Evolutionary conservation across 2,329 filamentous ascomycete species (phyloP).

Genomic region (Trichophyton equinum): DNA sequence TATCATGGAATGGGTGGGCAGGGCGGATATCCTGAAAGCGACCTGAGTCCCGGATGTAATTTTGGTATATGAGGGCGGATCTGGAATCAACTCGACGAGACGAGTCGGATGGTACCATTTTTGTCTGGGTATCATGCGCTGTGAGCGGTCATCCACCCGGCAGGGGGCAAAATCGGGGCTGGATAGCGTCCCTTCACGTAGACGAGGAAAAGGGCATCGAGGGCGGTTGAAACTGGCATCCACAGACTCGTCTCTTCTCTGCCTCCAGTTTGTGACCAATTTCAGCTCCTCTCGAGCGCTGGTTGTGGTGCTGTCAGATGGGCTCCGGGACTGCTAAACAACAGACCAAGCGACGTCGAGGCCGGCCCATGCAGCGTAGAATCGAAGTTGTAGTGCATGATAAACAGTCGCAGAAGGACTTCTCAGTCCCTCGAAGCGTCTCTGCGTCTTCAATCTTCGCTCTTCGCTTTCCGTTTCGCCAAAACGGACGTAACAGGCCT

Average conservation of each 20-base stretch:
- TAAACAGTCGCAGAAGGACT: background rate
- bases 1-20: background rate
- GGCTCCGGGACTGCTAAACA: background rate
- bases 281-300: background rate
- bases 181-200: background rate
- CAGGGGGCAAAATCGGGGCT: background rate
- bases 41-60: constrained; percentile 8
- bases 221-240: background rate
- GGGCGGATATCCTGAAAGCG: background rate
- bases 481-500: background rate
- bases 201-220: background rate
- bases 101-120: constrained; percentile 6
- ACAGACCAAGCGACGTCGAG: background rate
- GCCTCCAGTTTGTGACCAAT: background rate
- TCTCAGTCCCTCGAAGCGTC: background rate
- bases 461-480: background rate
- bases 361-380: background rate
- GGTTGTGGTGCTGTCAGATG: background rate
- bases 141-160: background rate
- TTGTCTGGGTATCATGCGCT: background rate
- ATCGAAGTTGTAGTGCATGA: background rate
- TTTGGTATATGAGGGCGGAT: background rate
- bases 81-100: background rate
- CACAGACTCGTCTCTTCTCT: background rate
- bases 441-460: too few species aligned